Evolutionary conservation across 371 early-diverging fungal genomes (phyloP).

Genomic region (Rhizopus delemar): DNA sequence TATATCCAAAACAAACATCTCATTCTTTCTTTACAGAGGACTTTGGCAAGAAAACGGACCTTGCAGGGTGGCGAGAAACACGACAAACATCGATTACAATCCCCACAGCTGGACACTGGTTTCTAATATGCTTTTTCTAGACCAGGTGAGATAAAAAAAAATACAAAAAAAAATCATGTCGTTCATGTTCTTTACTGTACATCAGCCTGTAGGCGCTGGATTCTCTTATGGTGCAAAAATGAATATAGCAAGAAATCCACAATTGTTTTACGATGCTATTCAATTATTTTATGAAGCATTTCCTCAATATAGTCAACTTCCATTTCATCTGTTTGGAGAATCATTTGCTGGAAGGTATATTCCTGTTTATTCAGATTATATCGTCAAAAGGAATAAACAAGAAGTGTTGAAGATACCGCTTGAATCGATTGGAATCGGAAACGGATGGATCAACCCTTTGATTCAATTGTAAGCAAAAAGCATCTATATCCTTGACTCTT

Average conservation of each 20-base stretch:
- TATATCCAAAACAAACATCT: background rate
- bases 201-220: conserved; percentile 71
- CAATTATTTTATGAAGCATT: conserved; percentile 74
- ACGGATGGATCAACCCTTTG: conserved; percentile 31
- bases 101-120: conserved; percentile 76
- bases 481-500: no score
- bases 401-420: conserved; percentile 17
- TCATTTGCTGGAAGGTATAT: conserved; percentile 76
- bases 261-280: conserved; percentile 56
- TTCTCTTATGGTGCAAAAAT: conserved; percentile 67
- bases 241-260: conserved; percentile 51
- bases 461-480: conserved; percentile 28
- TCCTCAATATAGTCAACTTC: conserved; percentile 38
- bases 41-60: conserved; percentile 81
- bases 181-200: background rate
- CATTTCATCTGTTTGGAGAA: conserved; percentile 66
- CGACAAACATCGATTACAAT: conserved; percentile 52
- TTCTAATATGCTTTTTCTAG: conserved; percentile 82
- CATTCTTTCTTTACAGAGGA: conserved; percentile 54
- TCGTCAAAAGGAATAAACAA: conserved; percentile 24
- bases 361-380: conserved; percentile 62
- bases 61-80: conserved; percentile 60
- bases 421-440: conserved; percentile 32
- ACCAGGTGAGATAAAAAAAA: conserved; percentile 52
- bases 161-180: no score